Evolutionary conservation across 2,329 filamentous ascomycete species (phyloP).

Genomic region (Tolypocladium tundrense): DNA sequence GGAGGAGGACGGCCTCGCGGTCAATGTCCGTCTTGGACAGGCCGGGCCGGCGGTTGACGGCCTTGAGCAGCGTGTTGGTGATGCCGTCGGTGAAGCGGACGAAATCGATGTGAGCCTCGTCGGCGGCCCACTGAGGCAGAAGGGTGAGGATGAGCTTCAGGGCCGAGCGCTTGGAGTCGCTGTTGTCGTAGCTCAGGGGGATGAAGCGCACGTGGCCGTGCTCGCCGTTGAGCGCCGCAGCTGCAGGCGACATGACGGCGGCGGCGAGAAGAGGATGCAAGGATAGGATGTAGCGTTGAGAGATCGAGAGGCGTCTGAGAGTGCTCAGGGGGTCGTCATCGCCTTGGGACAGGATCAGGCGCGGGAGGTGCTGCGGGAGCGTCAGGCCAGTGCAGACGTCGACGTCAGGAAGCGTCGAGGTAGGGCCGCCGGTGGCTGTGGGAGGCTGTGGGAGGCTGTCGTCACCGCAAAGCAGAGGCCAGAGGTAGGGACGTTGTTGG

Average conservation of each 20-base stretch:
- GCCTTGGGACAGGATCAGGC: background rate
- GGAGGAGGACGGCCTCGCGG: constrained; percentile 73
- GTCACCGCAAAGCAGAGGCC: background rate
- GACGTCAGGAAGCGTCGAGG: background rate
- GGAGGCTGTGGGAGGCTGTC: background rate
- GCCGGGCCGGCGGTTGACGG: constrained; percentile 57
- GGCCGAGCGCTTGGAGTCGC: constrained; percentile 69
- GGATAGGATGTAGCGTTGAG: background rate
- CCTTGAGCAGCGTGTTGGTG: constrained; percentile 84
- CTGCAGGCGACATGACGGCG: constrained; percentile 23
- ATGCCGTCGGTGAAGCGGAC: constrained; percentile 94
- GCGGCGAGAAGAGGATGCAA: constrained; percentile 2
- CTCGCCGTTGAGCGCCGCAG: constrained; percentile 17
- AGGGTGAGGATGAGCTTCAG: constrained; percentile 68
- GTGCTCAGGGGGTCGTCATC: constrained; percentile 3
- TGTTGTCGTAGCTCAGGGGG: constrained; percentile 66
- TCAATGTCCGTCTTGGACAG: constrained; percentile 66
- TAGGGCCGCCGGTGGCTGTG: background rate
- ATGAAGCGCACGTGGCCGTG: constrained; percentile 50
- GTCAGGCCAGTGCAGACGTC: background rate
- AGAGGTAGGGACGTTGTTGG: constrained; percentile 4
- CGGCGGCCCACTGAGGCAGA: constrained; percentile 70
- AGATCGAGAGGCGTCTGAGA: background rate
- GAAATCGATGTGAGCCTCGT: constrained; percentile 69
- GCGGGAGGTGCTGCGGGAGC: background rate